Evolutionary conservation across 495 filamentous ascomycete genomes (phyloP), one percentile per base, ranked within the genome.

Genomic region (Viridothelium virens): DNA sequence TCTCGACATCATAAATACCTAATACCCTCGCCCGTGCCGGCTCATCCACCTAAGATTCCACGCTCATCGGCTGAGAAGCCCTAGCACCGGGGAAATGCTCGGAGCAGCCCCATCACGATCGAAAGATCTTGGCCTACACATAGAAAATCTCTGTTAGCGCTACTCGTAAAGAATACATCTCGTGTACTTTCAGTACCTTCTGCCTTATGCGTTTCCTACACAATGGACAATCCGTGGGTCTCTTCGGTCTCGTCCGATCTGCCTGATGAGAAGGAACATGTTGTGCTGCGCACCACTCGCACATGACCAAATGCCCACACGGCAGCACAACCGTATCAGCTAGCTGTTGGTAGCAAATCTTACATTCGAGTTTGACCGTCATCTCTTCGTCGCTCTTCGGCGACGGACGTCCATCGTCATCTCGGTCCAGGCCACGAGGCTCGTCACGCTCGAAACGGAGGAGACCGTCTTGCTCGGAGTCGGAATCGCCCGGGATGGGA

Each of bases 241-340:
- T 67, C 25, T 41, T 68, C 47, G 74, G 76, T 50, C 72, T 62
- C 38, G 71, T 76, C 39, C 63, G 39, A 65, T 76, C 73, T 39
- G 69, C 68, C 44, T 48, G 9, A 37, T 67, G 65, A 38, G 66
- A 61, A 4, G 75, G 75, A 16, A 70, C 66, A 31, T 73, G 67
- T 37, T 74, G 68, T 25, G 77, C 74, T 2, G 73, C 73, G 66
- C 77, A 78, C 74, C 74, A 78, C 71, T 73, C 61, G 68, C 83
- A 86, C 73, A 86, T 77, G 16, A 82, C 79, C 56, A 83, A 72
- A 72, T 86, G 83, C 6, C 82, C 84, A 61, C 84, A 86, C 2
- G 84, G 84, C 14, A 86, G 70, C 11, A 84, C 66, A 14, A 80
- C 78, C 0, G 80, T 83, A 72, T 84, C 80, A 9, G 84, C 80